These are phyloP conservation scores for Omphalotus guepiniiformis DNA, from an alignment of 768 basidiomycete species.

Conservation along the genomic window DNA sequence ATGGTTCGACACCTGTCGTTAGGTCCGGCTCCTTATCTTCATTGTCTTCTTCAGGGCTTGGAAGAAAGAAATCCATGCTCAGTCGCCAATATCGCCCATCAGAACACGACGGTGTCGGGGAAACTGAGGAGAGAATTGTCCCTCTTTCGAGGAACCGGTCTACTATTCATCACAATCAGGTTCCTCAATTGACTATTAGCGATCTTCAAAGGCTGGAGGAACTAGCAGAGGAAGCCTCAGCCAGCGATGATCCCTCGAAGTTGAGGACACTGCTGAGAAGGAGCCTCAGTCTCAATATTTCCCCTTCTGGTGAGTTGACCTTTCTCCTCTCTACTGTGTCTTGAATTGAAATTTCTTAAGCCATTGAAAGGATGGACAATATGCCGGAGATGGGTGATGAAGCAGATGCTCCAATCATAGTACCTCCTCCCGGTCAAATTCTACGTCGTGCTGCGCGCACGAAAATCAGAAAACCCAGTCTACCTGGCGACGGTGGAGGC, in stretches of 20 bases:
- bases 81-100: constrained; percentile 88
- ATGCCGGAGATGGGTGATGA: constrained; percentile 71
- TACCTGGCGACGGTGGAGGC: constrained; percentile 73
- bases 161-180: constrained; percentile 59
- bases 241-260: constrained; percentile 75
- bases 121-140: constrained; percentile 55
- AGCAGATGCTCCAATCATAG: constrained; percentile 86
- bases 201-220: constrained; percentile 95
- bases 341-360: constrained; percentile 29
- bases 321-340: constrained; percentile 15
- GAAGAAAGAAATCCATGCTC: constrained; percentile 89
- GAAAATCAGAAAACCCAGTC: constrained; percentile 85
- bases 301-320: constrained; percentile 74
- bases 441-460: constrained; percentile 91
- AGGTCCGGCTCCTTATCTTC: constrained; percentile 45
- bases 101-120: constrained; percentile 71
- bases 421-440: constrained; percentile 83
- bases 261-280: constrained; percentile 77
- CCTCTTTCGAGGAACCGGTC: constrained; percentile 67
- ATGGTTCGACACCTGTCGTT: constrained; percentile 27
- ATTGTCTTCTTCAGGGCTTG: constrained; percentile 46
- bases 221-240: constrained; percentile 85
- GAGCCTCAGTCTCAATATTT: constrained; percentile 83
- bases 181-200: constrained; percentile 85
- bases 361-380: constrained; percentile 64